phyloP scores from a whole-genome alignment of 202 grass and related monocot genomes.

The Elaeis oleifera region DNA sequence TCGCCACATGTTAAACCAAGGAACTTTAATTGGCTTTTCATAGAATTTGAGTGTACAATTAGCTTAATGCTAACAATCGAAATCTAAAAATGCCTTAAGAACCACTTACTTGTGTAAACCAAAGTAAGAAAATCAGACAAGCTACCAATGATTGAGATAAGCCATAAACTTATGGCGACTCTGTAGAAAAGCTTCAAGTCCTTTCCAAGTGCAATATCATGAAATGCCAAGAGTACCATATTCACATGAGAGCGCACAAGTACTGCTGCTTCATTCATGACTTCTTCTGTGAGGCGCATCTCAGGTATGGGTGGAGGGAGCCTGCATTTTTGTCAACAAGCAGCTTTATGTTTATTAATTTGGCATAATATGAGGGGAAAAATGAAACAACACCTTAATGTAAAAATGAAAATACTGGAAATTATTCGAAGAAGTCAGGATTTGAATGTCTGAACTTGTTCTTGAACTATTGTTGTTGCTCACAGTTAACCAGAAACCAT shows the following conservation, averaged over 20 bases:
- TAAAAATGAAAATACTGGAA: too few relatives aligned
- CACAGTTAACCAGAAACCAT: too few relatives aligned
- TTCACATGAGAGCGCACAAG: conserved; percentile 35
- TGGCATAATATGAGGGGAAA: background rate
- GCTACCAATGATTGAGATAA: conserved; percentile 43
- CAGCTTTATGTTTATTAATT: background rate
- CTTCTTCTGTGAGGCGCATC: conserved; percentile 42
- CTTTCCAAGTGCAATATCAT: conserved; percentile 42
- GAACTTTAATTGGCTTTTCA: too few relatives aligned
- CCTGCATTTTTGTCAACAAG: conserved; percentile 19
- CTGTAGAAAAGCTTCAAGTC: conserved; percentile 38
- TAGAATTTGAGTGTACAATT: too few relatives aligned
- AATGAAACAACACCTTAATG: background rate
- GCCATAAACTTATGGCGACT: conserved; percentile 37
- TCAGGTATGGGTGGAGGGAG: conserved; percentile 52
- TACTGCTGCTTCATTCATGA: conserved; percentile 32
- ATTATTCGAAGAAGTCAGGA: too few relatives aligned
- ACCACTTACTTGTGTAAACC: conserved; percentile 45
- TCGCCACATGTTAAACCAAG: too few relatives aligned
- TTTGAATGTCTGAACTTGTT: too few relatives aligned
- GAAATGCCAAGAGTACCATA: conserved; percentile 33
- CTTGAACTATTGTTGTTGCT: too few relatives aligned
- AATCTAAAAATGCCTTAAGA: too few relatives aligned
- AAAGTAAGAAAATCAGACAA: conserved; percentile 48
- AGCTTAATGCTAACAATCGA: too few relatives aligned